Percentiles rank a stretch among this genome's conserved stretches.
Evolutionary conservation across 768 basidiomycete species (phyloP).

Genomic region (Russula brevipes): DNA sequence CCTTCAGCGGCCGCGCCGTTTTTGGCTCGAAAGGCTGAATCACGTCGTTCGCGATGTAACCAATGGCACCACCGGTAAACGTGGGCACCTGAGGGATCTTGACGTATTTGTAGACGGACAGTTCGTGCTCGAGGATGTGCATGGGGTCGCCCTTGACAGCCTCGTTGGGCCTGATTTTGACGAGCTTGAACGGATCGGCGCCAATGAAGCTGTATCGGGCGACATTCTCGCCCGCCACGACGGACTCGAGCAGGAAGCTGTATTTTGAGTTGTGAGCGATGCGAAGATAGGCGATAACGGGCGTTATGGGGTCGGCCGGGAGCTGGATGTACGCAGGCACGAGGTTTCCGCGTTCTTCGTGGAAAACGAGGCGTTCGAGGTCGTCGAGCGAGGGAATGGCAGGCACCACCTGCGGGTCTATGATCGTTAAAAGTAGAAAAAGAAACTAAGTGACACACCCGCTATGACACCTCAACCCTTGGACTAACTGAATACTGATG

Average conservation of each 20-base stretch:
- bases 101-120: conserved; percentile 82
- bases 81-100: conserved; percentile 89
- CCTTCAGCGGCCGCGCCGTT: conserved; percentile 68
- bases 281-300: conserved; percentile 93
- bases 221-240: conserved; percentile 83
- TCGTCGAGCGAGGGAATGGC: conserved; percentile 65
- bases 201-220: conserved; percentile 97
- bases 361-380: conserved; percentile 70
- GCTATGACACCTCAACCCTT: too few relatives aligned
- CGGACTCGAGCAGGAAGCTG: conserved; percentile 92
- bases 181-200: conserved; percentile 89
- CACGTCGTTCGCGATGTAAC: conserved; percentile 95
- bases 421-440: not conserved
- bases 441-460: not conserved
- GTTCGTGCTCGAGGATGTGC: conserved; percentile 74
- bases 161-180: conserved; percentile 82
- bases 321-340: conserved; percentile 90
- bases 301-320: conserved; percentile 93
- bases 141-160: conserved; percentile 86
- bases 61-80: conserved; percentile 96
- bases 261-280: conserved; percentile 89
- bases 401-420: conserved; percentile 41
- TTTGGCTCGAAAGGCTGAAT: conserved; percentile 96
- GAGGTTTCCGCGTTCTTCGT: conserved; percentile 84
- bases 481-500: not conserved